Evolutionary conservation across 2,329 filamentous ascomycete species (phyloP).

Genomic region (Grosmannia huntii): DNA sequence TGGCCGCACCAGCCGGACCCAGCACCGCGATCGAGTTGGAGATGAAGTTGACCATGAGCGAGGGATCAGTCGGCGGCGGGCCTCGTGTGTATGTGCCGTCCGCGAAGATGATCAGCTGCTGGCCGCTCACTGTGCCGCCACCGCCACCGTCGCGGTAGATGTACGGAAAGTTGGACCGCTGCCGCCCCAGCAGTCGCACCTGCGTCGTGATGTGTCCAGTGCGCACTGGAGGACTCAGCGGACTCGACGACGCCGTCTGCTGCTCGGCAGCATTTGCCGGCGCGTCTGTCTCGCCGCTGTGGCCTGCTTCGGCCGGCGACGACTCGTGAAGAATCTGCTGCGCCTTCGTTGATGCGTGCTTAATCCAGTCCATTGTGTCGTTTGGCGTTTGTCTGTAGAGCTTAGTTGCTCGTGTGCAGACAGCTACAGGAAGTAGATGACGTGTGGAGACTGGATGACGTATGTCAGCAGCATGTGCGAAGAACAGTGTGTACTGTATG

Average conservation of each 20-base stretch:
- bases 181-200: constrained; percentile 5
- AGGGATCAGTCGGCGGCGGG: constrained; percentile 6
- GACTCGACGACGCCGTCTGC: background rate
- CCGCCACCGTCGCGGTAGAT: constrained; percentile 13
- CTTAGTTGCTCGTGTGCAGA: no score
- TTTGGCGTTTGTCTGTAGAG: background rate
- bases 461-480: no score
- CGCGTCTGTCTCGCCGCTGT: background rate
- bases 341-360: constrained; percentile 5
- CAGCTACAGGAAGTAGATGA: no score
- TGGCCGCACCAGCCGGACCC: background rate
- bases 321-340: constrained; percentile 3
- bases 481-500: no score
- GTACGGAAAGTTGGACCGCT: constrained; percentile 11
- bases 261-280: background rate
- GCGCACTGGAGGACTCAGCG: background rate
- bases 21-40: constrained; percentile 11
- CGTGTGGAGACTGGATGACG: no score
- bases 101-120: constrained; percentile 11
- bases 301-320: background rate
- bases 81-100: constrained; percentile 11
- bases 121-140: constrained; percentile 10
- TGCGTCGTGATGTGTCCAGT: constrained; percentile 2
- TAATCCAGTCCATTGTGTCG: constrained; percentile 7
- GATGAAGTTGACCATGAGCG: constrained; percentile 9